Percentiles rank a stretch among this genome's conserved stretches.
These are phyloP conservation scores for Tolypocladium cylindrosporum DNA, from an alignment of 2,329 filamentous ascomycete genomes.

Conservation along the genomic window DNA sequence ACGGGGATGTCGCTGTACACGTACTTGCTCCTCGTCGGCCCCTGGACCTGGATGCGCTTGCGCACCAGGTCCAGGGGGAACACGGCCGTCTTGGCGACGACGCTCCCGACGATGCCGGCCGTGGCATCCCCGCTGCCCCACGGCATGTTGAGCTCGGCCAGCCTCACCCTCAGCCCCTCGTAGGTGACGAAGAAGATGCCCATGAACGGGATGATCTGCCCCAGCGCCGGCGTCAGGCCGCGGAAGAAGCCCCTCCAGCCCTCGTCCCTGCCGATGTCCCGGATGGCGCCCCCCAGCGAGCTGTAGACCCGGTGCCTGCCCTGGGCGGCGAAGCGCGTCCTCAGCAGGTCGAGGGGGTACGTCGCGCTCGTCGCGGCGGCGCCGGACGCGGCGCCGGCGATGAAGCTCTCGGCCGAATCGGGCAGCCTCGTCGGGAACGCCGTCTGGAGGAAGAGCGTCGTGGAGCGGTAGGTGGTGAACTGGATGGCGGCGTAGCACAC, in stretches of 20 bases:
- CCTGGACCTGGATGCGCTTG: conserved; percentile 91
- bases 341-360: conserved; percentile 86
- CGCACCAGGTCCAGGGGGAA: conserved; percentile 90
- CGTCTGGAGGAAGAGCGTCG: conserved; percentile 56
- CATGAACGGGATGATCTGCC: conserved; percentile 93
- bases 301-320: conserved; percentile 70
- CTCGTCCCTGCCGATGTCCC: conserved; percentile 66
- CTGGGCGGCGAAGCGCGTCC: conserved; percentile 95
- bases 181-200: conserved; percentile 90
- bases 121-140: conserved; percentile 75
- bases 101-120: conserved; percentile 69
- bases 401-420: conserved; percentile 64
- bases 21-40: conserved; percentile 70
- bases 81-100: conserved; percentile 77
- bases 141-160: conserved; percentile 47
- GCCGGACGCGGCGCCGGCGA: conserved; percentile 75
- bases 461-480: conserved; percentile 77
- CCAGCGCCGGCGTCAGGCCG: conserved; percentile 70
- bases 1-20: conserved; percentile 81
- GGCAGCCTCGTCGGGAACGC: conserved; percentile 40
- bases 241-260: conserved; percentile 77
- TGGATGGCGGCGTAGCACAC: conserved; percentile 82
- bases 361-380: conserved; percentile 72
- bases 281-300: conserved; percentile 58
- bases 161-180: conserved; percentile 58